Evolutionary conservation across 495 filamentous ascomycete genomes (phyloP).

Genomic region (Aspergillus indologenus): DNA sequence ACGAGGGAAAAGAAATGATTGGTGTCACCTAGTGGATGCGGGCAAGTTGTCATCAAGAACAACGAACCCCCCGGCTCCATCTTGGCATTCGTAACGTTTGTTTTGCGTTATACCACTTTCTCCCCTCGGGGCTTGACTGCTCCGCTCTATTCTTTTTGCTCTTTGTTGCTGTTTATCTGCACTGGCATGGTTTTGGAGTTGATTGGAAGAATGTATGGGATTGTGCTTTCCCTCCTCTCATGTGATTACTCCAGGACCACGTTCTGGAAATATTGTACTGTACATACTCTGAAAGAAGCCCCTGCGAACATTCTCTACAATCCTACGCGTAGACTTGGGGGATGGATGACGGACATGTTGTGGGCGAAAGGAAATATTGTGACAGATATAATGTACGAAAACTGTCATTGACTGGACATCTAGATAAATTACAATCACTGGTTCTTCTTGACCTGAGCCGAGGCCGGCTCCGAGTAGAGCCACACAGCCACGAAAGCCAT

Average conservation of each 20-base stretch:
- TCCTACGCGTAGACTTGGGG: not conserved
- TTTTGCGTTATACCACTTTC: not conserved
- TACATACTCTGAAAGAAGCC: constrained; percentile 4
- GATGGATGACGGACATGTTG: constrained; percentile 4
- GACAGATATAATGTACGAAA: constrained; percentile 2
- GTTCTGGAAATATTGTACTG: constrained; percentile 8
- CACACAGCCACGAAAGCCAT: constrained; percentile 80
- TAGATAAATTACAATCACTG: constrained; percentile 46
- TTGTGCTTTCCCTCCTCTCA: not conserved
- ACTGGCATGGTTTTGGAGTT: constrained; percentile 26
- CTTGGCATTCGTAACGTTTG: not conserved
- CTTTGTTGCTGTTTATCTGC: constrained; percentile 4
- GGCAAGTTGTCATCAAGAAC: too few relatives aligned
- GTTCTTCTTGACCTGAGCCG: constrained; percentile 60
- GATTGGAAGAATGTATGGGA: not conserved
- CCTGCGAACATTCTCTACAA: not conserved
- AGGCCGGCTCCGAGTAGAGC: constrained; percentile 75
- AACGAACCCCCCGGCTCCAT: too few relatives aligned
- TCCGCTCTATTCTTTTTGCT: constrained; percentile 8
- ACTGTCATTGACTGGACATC: constrained; percentile 21
- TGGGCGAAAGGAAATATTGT: constrained; percentile 4
- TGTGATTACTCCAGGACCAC: constrained; percentile 6
- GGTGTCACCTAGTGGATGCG: too few relatives aligned
- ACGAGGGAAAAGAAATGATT: constrained; percentile 3
- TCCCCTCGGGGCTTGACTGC: not conserved